Evolutionary conservation across 306 rosid species (phyloP).

Genomic region (Rubus idaeus): DNA sequence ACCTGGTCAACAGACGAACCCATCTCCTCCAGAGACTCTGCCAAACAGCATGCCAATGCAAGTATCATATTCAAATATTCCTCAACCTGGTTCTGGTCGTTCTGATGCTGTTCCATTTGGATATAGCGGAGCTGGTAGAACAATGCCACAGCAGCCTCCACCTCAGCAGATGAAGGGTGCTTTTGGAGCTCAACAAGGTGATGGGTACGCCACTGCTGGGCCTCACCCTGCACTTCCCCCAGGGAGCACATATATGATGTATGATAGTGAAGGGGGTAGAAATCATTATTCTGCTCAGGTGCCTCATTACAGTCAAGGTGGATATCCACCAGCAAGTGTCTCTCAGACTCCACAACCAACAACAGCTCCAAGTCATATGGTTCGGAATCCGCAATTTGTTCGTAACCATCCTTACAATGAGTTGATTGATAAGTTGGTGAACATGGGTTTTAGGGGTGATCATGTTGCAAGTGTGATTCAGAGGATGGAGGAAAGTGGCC

Average conservation of each 20-base stretch:
- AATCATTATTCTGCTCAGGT: slow-evolving; percentile 58
- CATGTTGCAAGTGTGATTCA: slow-evolving; percentile 74
- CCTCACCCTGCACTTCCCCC: slow-evolving; percentile 58
- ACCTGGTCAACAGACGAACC: slow-evolving; percentile 59
- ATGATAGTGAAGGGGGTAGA: slow-evolving; percentile 75
- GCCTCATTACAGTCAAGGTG: slow-evolving; percentile 66
- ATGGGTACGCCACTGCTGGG: slow-evolving; percentile 57
- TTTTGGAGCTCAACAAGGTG: slow-evolving; percentile 55
- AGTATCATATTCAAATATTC: slow-evolving; percentile 65
- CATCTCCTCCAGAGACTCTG: slow-evolving; percentile 56
- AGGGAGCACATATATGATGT: slow-evolving; percentile 73
- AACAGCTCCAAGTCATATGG: slow-evolving; percentile 46
- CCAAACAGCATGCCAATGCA: slow-evolving; percentile 95
- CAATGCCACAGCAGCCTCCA: slow-evolving; percentile 71
- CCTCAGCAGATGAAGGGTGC: slow-evolving; percentile 73
- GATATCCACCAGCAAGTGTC: slow-evolving; percentile 68
- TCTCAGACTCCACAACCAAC: slow-evolving; percentile 55
- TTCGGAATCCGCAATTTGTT: slow-evolving; percentile 56
- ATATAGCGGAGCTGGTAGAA: slow-evolving; percentile 64
- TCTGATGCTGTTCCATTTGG: slow-evolving; percentile 68
- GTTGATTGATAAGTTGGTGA: slow-evolving; percentile 69
- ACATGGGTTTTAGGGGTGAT: slow-evolving; percentile 92
- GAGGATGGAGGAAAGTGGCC: slow-evolving; percentile 96
- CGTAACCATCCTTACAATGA: slow-evolving; percentile 83
- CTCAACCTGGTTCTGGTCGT: slow-evolving; percentile 63